Evolutionary conservation across 352 stramenopile species (phyloP).

Genomic region (Globisporangium orthogonon): DNA sequence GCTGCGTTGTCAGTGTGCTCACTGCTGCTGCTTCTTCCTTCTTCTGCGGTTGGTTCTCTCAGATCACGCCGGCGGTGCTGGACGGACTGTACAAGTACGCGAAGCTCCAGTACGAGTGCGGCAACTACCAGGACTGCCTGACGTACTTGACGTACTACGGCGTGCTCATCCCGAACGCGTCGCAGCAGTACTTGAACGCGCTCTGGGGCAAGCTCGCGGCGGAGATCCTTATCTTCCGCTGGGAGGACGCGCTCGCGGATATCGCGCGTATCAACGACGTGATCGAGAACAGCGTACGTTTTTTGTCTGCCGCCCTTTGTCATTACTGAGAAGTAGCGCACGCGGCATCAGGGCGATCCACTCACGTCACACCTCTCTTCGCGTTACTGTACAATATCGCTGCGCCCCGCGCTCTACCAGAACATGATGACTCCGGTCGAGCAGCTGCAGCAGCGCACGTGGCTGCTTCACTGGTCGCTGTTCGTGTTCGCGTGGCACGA

Average conservation of each 20-base stretch:
- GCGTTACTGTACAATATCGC: too few relatives aligned
- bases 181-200: slow-evolving; percentile 84
- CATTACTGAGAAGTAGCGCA: neutral
- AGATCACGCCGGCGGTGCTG: slow-evolving; percentile 87
- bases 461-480: slow-evolving; percentile 98
- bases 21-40: neutral
- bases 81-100: slow-evolving; percentile 92
- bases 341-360: neutral
- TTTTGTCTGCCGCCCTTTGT: neutral
- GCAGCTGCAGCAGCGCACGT: slow-evolving; percentile 96
- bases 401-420: slow-evolving; percentile 14
- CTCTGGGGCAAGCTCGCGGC: slow-evolving; percentile 95
- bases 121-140: slow-evolving; percentile 92
- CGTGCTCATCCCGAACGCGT: slow-evolving; percentile 82
- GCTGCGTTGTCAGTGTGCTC: neutral
- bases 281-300: slow-evolving; percentile 89
- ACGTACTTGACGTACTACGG: slow-evolving; percentile 90
- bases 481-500: slow-evolving; percentile 93
- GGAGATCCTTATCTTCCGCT: slow-evolving; percentile 96
- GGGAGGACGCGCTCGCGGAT: slow-evolving; percentile 92
- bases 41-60: neutral
- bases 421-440: slow-evolving; percentile 80
- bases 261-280: slow-evolving; percentile 92
- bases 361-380: slow-evolving; percentile 1
- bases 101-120: slow-evolving; percentile 96